Conservation (phyloP, 2,329 filamentous ascomycete genomes). For the Leptographium flavum region DNA sequence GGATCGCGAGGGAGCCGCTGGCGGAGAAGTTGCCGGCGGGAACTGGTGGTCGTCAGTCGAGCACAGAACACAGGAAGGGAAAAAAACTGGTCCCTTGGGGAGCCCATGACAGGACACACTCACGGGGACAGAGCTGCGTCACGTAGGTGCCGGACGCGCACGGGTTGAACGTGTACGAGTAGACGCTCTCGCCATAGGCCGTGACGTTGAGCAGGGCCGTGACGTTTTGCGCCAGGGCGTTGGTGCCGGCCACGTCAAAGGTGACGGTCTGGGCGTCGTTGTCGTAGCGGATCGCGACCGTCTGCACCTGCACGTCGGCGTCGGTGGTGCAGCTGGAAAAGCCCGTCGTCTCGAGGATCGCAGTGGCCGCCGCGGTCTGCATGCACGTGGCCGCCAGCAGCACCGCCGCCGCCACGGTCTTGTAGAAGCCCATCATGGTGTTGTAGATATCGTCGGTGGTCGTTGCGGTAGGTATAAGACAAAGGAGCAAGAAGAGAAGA, state of each 20-base stretch:
- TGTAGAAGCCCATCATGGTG: too few relatives aligned
- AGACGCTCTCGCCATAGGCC: constrained; percentile 74
- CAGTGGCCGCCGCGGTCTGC: constrained; percentile 42
- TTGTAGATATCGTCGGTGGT: constrained; percentile 6
- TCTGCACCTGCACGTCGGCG: constrained; percentile 53
- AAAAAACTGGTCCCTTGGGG: too few relatives aligned
- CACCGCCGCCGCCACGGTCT: constrained; percentile 10
- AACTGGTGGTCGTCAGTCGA: too few relatives aligned
- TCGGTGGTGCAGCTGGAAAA: constrained; percentile 57
- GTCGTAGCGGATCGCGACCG: constrained; percentile 67
- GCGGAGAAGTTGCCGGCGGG: constrained; percentile 63
- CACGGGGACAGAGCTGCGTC: constrained; percentile 67
- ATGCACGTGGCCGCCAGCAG: constrained; percentile 17
- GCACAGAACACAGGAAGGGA: neutral
- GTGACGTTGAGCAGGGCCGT: constrained; percentile 60
- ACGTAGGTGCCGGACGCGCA: constrained; percentile 57
- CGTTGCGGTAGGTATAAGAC: neutral
- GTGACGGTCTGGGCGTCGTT: constrained; percentile 55
- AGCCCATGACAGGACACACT: constrained; percentile 12
- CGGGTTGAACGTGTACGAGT: constrained; percentile 69
- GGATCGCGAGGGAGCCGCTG: constrained; percentile 56
- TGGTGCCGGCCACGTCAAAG: constrained; percentile 75
- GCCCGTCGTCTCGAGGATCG: constrained; percentile 67
- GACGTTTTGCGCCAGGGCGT: constrained; percentile 61
- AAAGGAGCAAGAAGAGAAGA: neutral